phyloP scores from a whole-genome alignment of 257 asterid species.

The Coffea eugenioides region DNA sequence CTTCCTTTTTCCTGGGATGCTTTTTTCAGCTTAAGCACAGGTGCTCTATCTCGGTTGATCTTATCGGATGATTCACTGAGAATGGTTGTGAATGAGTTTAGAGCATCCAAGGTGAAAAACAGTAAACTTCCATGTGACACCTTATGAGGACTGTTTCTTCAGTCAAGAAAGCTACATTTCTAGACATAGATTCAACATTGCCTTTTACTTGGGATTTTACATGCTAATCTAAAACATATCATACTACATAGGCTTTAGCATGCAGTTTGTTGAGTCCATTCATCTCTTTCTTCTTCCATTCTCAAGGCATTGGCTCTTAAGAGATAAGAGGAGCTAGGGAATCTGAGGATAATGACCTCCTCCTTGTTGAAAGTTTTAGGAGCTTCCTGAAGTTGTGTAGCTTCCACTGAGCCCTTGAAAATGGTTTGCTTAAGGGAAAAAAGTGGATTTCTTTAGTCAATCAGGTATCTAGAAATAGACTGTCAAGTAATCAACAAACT shows the following conservation, averaged over 20 bases:
- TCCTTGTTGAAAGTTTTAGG: not conserved
- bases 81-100: slow-evolving; percentile 76
- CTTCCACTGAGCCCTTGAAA: not conserved
- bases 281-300: too few relatives aligned
- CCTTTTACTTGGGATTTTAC: not conserved
- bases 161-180: not conserved
- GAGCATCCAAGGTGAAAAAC: slow-evolving; percentile 63
- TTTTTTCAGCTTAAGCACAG: slow-evolving; percentile 76
- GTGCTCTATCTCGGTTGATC: slow-evolving; percentile 84
- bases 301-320: not conserved
- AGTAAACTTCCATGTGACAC: not conserved
- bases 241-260: not conserved
- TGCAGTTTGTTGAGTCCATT: too few relatives aligned
- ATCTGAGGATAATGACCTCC: not conserved
- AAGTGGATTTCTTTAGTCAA: not conserved
- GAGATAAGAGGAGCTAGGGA: not conserved
- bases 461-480: not conserved
- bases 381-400: not conserved
- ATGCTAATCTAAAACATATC: not conserved
- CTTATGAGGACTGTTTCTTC: not conserved
- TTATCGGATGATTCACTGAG: slow-evolving; percentile 87
- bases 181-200: not conserved
- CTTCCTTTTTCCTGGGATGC: not conserved
- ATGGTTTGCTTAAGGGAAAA: not conserved
- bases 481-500: not conserved